Base-by-base conservation (phyloP, 148 eudicot species). In the Chenopodium berlandieri region DNA sequence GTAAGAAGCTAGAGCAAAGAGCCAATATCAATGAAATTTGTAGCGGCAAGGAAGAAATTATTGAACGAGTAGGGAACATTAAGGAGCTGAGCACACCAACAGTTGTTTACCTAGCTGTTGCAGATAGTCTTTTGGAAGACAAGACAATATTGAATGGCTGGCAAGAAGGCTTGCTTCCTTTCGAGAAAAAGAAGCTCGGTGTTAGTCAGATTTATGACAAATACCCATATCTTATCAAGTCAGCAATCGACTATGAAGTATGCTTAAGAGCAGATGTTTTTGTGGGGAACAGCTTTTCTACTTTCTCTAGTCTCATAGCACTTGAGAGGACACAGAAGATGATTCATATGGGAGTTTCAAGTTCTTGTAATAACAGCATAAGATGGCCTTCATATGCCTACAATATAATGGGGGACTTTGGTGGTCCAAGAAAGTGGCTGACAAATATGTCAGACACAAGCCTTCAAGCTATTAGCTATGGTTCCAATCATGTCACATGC, bases 321-420 rank as follows among this genome's bases (percentile, higher is more conserved):
- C 94, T 96, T 22, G 98, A 92, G 74, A 89, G 99, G 85, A 92
- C 98, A n/a, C 95, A 87, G 62, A 89, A 84, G 83, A 83, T 89
- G 90, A 88, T 85, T 7, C 80, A 34, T 7, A 79, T 65, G 81
- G 93, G 95, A 47, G 82, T 48, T 68, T 71, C 84, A 30, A 83
- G 79, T 60, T 75, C 88, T 16, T 96, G 98, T 84, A 79, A 76
- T 32, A 50, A 68, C n/a, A 83, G 83, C 52, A 86, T 85, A 12
- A 85, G 83, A 58, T 96, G 98, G 98, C 97, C 94, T 86, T 96
- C 98, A 23, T 96, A 90, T 88, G 98, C 99, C 31, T 96, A 96
- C 75, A 96, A 96, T 82, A 81, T 96, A 27, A 65, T 81, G 80
- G 97, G 95, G 8, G 89, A 85, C 12, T 79, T 83, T 9, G 86